Evolutionary conservation across 441 rosid genomes (phyloP).

Genomic region (Jatropha multifida): DNA sequence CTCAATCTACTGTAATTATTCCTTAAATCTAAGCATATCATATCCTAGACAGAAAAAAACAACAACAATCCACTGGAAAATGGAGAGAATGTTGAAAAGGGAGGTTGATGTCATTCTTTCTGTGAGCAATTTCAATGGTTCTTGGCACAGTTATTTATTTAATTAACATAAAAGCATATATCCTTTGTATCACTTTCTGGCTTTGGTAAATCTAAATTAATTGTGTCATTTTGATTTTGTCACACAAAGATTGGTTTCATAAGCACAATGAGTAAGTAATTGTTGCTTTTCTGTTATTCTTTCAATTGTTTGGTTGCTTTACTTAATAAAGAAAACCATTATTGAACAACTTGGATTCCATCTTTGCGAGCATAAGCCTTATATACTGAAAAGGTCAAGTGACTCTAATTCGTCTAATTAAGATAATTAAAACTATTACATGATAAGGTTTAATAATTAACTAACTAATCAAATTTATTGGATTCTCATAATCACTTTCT

Average conservation of each 20-base stretch:
- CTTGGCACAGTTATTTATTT: background rate
- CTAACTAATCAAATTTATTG: background rate
- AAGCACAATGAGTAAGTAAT: background rate
- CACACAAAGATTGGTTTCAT: background rate
- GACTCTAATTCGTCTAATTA: background rate
- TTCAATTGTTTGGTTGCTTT: background rate
- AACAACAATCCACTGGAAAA: background rate
- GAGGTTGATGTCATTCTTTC: background rate
- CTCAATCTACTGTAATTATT: background rate
- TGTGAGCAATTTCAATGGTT: conserved; percentile 3
- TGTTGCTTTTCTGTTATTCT: conserved; percentile 3
- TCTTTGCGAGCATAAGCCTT: background rate
- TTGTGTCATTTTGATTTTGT: background rate
- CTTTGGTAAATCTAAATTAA: conserved; percentile 2
- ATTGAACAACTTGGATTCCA: background rate
- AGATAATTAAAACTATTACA: background rate
- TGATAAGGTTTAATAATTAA: background rate
- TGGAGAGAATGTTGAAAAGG: conserved; percentile 15
- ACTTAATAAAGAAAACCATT: conserved; percentile 10
- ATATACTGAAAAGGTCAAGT: background rate
- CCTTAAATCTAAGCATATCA: background rate
- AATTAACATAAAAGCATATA: conserved; percentile 12
- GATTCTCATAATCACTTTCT: background rate
- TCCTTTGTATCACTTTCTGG: conserved; percentile 12
- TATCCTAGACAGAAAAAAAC: background rate